Evolutionary conservation across 176 grass and related monocot species (phyloP).

Genomic region (Rhynchospora tenuis): DNA sequence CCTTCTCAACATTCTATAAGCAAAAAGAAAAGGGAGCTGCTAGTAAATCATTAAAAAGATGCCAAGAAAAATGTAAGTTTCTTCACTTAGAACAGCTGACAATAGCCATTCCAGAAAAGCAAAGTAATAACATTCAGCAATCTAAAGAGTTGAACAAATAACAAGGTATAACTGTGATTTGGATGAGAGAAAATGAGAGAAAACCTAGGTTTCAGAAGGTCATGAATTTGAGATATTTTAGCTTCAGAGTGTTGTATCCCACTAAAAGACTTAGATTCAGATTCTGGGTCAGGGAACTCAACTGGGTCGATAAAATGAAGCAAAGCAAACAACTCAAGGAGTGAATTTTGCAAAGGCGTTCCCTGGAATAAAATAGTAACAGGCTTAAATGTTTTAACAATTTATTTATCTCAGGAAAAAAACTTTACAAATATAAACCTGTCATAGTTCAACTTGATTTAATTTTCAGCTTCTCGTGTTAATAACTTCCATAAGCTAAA

Average conservation of each 20-base stretch:
- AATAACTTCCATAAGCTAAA: background rate
- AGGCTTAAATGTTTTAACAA: background rate
- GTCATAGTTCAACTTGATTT: background rate
- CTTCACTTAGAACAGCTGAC: background rate
- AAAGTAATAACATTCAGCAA: background rate
- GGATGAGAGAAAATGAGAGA: background rate
- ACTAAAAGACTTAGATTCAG: conserved; percentile 40
- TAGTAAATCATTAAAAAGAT: background rate
- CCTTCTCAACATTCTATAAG: conserved; percentile 59
- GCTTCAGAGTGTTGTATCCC: conserved; percentile 30
- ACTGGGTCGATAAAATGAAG: conserved; percentile 65
- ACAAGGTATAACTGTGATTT: background rate
- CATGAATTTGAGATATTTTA: conserved; percentile 51
- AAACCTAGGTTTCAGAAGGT: conserved; percentile 61
- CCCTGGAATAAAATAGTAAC: conserved; percentile 29
- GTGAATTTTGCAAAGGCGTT: conserved; percentile 55
- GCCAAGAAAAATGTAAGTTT: background rate
- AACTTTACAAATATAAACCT: background rate
- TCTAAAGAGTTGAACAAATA: background rate
- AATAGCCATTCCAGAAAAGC: background rate
- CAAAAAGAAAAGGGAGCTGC: conserved; percentile 13
- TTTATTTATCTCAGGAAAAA: background rate
- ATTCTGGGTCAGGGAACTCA: conserved; percentile 58
- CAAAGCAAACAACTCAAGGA: conserved; percentile 60
- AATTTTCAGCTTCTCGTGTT: background rate